phyloP scores from a whole-genome alignment of 331 rosid species.

The Quercus lobata region DNA sequence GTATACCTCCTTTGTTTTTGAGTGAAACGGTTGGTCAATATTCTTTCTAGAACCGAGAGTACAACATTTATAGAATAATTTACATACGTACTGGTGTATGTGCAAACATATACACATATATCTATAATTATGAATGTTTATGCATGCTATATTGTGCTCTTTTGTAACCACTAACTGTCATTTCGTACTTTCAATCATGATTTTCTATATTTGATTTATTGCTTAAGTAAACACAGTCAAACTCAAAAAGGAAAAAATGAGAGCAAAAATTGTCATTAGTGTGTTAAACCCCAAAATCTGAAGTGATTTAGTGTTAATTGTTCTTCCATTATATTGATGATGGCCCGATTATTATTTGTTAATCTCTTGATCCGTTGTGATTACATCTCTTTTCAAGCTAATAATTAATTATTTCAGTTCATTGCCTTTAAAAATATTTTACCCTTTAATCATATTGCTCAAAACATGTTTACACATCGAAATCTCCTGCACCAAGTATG shows the following conservation, averaged over 20 bases:
- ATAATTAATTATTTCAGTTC: slow-evolving; percentile 19
- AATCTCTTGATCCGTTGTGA: background rate
- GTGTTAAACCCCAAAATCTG: background rate
- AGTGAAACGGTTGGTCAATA: background rate
- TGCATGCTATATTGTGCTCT: too few species aligned
- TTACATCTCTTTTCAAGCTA: slow-evolving; percentile 5
- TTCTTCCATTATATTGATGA: background rate
- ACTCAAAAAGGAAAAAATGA: too few species aligned
- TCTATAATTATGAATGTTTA: too few species aligned
- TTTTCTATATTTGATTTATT: too few species aligned
- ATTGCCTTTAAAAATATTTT: background rate
- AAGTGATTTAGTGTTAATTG: background rate
- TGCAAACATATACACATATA: too few species aligned
- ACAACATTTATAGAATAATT: too few species aligned
- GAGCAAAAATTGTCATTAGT: background rate
- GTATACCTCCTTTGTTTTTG: background rate
- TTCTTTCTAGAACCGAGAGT: background rate
- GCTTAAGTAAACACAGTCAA: background rate
- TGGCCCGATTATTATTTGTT: background rate
- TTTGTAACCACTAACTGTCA: background rate
- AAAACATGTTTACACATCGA: slow-evolving; percentile 18
- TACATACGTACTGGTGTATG: too few species aligned
- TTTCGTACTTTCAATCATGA: background rate
- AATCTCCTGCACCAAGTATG: slow-evolving; percentile 25
- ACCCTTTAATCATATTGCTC: background rate